Evolutionary conservation across 305 asterid genomes (phyloP).

Genomic region (Salvia sclarea): DNA sequence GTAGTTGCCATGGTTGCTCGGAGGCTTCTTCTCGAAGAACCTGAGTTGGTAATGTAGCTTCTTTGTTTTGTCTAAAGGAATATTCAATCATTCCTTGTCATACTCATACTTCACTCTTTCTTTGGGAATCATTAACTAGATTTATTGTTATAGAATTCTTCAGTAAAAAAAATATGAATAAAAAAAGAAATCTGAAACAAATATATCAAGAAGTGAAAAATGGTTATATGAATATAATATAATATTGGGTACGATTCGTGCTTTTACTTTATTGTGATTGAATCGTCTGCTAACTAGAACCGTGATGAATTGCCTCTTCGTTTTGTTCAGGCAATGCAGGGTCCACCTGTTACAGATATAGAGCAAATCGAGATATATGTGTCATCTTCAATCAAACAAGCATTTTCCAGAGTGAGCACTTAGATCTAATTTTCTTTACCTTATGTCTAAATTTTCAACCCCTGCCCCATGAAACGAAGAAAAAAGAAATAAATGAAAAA

Average conservation of each 20-base stretch:
- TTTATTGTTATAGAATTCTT: neutral
- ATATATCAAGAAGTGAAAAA: neutral
- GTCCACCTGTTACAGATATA: constrained; percentile 55
- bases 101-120: neutral
- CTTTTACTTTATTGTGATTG: constrained; percentile 1
- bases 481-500: neutral
- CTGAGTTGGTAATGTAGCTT: constrained; percentile 62
- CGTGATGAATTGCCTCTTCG: constrained; percentile 16
- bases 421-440: constrained; percentile 27
- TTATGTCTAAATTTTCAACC: constrained; percentile 2
- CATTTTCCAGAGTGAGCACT: constrained; percentile 76
- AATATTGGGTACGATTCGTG: neutral
- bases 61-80: constrained; percentile 30
- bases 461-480: neutral
- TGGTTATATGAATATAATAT: neutral
- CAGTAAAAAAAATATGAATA: too few relatives aligned
- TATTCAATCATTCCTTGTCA: neutral
- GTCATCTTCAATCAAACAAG: constrained; percentile 77
- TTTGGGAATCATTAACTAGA: neutral
- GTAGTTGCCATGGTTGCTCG: constrained; percentile 78
- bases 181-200: constrained; percentile 8
- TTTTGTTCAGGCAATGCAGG: constrained; percentile 66
- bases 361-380: constrained; percentile 92
- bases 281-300: constrained; percentile 18
- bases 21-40: constrained; percentile 96